Evolutionary conservation across 176 grass and related monocot genomes (phyloP).

Genomic region (Panicum miliaceum): DNA sequence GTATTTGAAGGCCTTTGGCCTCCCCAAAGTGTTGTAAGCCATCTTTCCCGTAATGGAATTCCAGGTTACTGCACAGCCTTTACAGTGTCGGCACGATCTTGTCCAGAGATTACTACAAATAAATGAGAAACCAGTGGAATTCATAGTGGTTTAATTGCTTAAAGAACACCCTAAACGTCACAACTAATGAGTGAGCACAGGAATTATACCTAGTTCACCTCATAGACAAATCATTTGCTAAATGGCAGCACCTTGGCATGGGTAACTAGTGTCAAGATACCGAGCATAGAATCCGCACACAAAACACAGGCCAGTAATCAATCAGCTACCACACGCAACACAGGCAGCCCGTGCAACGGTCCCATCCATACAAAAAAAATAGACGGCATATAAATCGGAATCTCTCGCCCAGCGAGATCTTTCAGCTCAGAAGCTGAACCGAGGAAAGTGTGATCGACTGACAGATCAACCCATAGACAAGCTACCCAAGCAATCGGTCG

Average conservation of each 20-base stretch:
- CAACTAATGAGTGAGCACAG: background rate
- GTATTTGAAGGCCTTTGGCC: background rate
- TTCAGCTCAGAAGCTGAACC: conserved; percentile 20
- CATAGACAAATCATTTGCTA: background rate
- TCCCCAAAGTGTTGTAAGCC: background rate
- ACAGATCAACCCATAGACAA: background rate
- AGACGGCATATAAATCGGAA: background rate
- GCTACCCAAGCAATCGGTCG: background rate
- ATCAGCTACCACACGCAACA: background rate
- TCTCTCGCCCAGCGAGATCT: background rate
- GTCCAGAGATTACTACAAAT: background rate
- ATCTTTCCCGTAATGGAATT: background rate
- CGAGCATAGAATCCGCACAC: background rate
- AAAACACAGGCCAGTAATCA: background rate
- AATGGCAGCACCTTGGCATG: background rate
- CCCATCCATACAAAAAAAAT: background rate
- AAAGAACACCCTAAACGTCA: background rate
- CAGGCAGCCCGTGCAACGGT: background rate
- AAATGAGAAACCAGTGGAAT: background rate
- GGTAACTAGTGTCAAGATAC: background rate
- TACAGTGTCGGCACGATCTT: background rate
- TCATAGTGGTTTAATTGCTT: background rate
- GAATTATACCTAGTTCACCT: background rate
- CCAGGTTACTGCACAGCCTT: background rate
- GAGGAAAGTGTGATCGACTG: conserved; percentile 16